Base-by-base conservation (phyloP, 441 rosid species). In the Macaranga tanarius region DNA sequence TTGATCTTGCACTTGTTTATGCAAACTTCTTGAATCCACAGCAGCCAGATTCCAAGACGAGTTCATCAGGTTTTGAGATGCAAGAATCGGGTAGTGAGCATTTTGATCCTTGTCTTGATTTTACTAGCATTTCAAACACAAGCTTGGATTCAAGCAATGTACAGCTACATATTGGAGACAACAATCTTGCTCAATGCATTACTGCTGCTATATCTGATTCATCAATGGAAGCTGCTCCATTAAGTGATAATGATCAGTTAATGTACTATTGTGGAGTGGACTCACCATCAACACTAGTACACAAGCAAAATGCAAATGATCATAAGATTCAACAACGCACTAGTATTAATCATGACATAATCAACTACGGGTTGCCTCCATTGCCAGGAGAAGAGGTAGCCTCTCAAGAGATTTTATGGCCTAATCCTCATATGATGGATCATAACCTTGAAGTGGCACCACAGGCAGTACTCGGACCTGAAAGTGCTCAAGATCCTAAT, bases 1-100 rank as follows among this genome's bases (percentile, higher is more conserved):
- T 89, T 52, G 90, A 89, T 79, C 88, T 89, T 3, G 91, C 90
- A 2, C 79, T 84, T 57, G 91, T 94, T 51, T 92, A 87, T 15
- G 93, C 97, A 0, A 94, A 92, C 19, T 92, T 87, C 80, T 79
- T 92, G 89, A 92, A 84, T 58, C 87, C 85, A 44, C 86, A 79
- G 45, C 80, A 79, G 40, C 80, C 83, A 0, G 73, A 82, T 75
- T 67, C 83, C 44, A 68, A 60, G 66, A 48, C 3, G 0, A 48
- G 19, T 52, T n/a, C 52, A 5, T 38, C 67, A 10, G 76, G 74
- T 62, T 54, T 74, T 7, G 82, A 77, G 58, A 64, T 45, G 3
- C 71, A 68, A 17, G 85, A 79, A 51, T 71, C 71, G 31, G 69
- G 72, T 7, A 47, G 60, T n/a, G 76, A 77, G n/a, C 51, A 20